Base-by-base conservation (phyloP, 495 filamentous ascomycete species). In the Talaromyces borbonicus region DNA sequence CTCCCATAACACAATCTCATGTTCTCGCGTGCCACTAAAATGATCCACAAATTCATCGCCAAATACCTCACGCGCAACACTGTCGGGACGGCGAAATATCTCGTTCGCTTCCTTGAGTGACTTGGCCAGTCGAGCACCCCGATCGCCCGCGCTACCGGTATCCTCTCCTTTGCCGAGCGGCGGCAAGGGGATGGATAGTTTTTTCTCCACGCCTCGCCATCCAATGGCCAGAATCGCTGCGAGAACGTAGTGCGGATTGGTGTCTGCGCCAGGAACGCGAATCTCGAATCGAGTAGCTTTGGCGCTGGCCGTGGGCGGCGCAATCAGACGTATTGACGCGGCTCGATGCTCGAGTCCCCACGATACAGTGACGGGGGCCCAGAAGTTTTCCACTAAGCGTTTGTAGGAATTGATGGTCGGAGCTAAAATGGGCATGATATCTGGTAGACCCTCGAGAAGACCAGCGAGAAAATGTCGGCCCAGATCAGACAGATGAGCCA, bases 351-450 rank as follows among this genome's bases (percentile, higher is more conserved):
- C 92, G 6, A 96, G 62, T 1, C 93, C 92, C 93, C 92, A 98
- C 2, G 85, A 93, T 1, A 96, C 92, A 0, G 89, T 96, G 5
- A 98, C 90, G 0, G 92, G 92, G 0, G 92, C 92, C 93, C 93
- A 97, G 66, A 95, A 96, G 60, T 97, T 97, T 71, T 98, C 92
- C 8, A 98, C 92, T 1, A 98, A 74, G 1, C 93, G 82, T 60
- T 98, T 98, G 69, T 97, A 98, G 49, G 84, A 90, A 65, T 98
- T 98, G 60, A 98, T 75, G 4, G 87, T 98, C 1, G 92, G 92
- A 2, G 90, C 93, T 8, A 97, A 68, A 42, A 96, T 61, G 1
- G 93, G 93, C 92, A 98, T 98, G 48, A 98, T 77, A 52, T 96
- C 90, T 9, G 92, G 87, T 3, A 97, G 70, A 0, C 89, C 92